Conservation (phyloP, 768 basidiomycete species). For the Lactarius hatsudake region DNA sequence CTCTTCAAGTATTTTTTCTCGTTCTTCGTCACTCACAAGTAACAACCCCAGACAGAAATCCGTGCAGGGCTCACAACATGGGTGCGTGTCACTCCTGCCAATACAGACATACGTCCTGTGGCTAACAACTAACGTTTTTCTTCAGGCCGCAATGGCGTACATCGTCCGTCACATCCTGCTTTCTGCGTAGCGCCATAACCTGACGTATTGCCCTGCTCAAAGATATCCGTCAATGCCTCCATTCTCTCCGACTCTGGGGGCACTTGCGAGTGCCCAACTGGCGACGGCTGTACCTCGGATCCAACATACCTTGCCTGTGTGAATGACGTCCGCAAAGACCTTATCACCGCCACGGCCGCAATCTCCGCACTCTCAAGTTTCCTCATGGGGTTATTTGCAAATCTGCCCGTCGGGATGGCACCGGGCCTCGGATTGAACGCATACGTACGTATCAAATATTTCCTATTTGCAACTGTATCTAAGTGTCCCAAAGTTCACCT, state of each 20-base stretch:
- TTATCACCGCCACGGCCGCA: slow-evolving; percentile 81
- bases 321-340: slow-evolving; percentile 62
- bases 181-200: slow-evolving; percentile 1
- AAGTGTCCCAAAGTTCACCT: slow-evolving; percentile 60
- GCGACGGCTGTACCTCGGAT: slow-evolving; percentile 55
- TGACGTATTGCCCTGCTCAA: not conserved
- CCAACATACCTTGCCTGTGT: slow-evolving; percentile 55
- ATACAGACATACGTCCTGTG: slow-evolving; percentile 7
- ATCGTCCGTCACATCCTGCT: slow-evolving; percentile 44
- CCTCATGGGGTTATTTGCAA: slow-evolving; percentile 82
- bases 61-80: slow-evolving; percentile 80
- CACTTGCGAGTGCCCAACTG: slow-evolving; percentile 69
- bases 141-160: slow-evolving; percentile 78
- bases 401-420: slow-evolving; percentile 86
- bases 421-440: slow-evolving; percentile 84
- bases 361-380: slow-evolving; percentile 70
- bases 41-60: slow-evolving; percentile 57
- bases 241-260: slow-evolving; percentile 78
- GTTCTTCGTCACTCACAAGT: not conserved
- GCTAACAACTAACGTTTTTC: slow-evolving; percentile 5
- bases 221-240: slow-evolving; percentile 85
- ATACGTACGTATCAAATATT: slow-evolving; percentile 49
- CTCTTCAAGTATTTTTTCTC: not conserved
- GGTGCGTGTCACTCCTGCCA: slow-evolving; percentile 43
- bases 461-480: not conserved